A percentile compares a stretch with the other conserved stretches of the same genome.
Conservation (phyloP, 495 filamentous ascomycete species). For the Xylaria flabelliformis region DNA sequence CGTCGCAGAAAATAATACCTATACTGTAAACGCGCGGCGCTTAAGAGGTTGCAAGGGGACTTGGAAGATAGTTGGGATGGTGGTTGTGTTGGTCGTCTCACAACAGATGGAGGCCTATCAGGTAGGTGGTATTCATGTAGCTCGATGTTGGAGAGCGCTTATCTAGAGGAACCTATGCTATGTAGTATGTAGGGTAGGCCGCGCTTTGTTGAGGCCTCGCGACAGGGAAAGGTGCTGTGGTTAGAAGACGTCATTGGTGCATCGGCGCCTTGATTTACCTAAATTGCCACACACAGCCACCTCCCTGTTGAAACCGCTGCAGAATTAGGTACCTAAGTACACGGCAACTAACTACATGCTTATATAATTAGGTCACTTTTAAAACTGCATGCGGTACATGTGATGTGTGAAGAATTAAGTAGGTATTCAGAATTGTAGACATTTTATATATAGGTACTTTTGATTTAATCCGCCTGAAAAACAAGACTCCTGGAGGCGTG, state of each 20-base stretch:
- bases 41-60: neutral
- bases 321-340: no score
- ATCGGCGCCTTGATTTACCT: neutral
- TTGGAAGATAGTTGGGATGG: neutral
- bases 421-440: neutral
- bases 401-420: neutral
- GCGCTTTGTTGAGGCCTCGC: conserved; percentile 1
- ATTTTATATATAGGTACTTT: neutral
- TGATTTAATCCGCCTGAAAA: neutral
- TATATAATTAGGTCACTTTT: neutral
- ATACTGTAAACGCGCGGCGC: conserved; percentile 3
- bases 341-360: neutral
- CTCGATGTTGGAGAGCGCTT: conserved; percentile 13
- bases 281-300: neutral
- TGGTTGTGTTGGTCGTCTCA: neutral
- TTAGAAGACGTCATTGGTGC: conserved; percentile 13
- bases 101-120: neutral
- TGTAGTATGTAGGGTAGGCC: no score
- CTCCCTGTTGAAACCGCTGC: neutral
- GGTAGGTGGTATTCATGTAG: neutral
- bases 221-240: neutral
- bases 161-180: neutral
- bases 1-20: neutral
- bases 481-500: neutral
- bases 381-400: neutral